Conservation (phyloP, 2,329 filamentous ascomycete species). For the Microcera coccophila region DNA sequence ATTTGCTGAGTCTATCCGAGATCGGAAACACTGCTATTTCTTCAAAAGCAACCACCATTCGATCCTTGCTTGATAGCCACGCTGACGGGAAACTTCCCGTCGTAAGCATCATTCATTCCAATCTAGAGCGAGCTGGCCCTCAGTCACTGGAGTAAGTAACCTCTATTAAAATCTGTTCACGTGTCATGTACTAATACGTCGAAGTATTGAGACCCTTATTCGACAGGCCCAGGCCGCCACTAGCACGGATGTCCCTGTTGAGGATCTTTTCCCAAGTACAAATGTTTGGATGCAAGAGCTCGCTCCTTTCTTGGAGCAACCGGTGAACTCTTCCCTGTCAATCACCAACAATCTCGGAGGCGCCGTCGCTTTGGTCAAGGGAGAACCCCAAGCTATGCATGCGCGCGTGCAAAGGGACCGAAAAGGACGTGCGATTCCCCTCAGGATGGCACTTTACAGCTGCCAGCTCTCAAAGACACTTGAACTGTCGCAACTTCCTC, state of each 20-base stretch:
- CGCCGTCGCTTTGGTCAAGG: slow-evolving; percentile 59
- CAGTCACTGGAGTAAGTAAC: slow-evolving; percentile 49
- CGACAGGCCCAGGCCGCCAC: slow-evolving; percentile 40
- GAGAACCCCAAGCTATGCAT: slow-evolving; percentile 26
- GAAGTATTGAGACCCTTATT: slow-evolving; percentile 51
- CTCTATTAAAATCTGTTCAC: not conserved
- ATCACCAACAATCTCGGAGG: slow-evolving; percentile 72
- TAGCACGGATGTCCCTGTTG: slow-evolving; percentile 26
- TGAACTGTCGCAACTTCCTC: slow-evolving; percentile 37
- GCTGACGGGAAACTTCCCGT: slow-evolving; percentile 42
- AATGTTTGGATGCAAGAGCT: slow-evolving; percentile 65
- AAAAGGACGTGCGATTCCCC: slow-evolving; percentile 66
- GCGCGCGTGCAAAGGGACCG: slow-evolving; percentile 49
- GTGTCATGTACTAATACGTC: not conserved
- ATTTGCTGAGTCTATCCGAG: slow-evolving; percentile 53
- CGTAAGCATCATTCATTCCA: slow-evolving; percentile 51
- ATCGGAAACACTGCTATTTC: slow-evolving; percentile 38
- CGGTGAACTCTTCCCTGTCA: slow-evolving; percentile 61
- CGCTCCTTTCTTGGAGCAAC: slow-evolving; percentile 45
- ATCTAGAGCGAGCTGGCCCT: slow-evolving; percentile 47
- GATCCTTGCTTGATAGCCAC: slow-evolving; percentile 43
- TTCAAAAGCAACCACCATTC: slow-evolving; percentile 41
- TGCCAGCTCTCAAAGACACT: slow-evolving; percentile 51
- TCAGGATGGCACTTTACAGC: slow-evolving; percentile 72
- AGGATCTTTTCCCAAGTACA: slow-evolving; percentile 59